phyloP scores from a whole-genome alignment of 148 eudicot species.

The Nepenthes mirabilis region DNA sequence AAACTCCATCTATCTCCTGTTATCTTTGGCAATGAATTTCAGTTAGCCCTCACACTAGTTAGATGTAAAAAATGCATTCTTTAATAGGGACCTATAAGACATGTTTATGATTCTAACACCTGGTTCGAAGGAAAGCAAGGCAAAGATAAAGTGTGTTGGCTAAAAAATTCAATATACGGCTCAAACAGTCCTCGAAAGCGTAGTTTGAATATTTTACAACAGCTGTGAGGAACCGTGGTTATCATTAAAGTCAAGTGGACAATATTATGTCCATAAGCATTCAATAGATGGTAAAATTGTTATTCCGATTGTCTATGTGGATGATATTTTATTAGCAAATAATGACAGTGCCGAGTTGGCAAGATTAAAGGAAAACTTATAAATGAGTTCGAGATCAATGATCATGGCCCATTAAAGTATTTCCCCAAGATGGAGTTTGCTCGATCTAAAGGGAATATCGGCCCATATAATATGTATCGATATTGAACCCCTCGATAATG shows the following conservation, averaged over 20 bases:
- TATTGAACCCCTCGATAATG: no score
- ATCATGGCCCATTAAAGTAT: background rate
- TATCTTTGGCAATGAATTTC: background rate
- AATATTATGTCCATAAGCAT: constrained; percentile 3
- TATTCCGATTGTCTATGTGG: constrained; percentile 6
- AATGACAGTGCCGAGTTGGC: background rate
- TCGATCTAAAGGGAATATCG: background rate
- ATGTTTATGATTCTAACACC: constrained; percentile 3
- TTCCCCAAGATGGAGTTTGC: background rate
- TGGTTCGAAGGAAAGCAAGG: background rate
- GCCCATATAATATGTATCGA: background rate
- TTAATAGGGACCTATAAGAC: constrained; percentile 7
- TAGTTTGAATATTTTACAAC: background rate
- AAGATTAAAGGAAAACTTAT: background rate
- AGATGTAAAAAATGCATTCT: background rate
- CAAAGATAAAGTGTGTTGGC: background rate
- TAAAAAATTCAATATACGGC: constrained; percentile 2
- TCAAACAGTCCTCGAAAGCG: constrained; percentile 1
- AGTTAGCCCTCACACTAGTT: background rate
- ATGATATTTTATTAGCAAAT: constrained; percentile 6
- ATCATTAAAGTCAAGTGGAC: constrained; percentile 1
- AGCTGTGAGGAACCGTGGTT: background rate
- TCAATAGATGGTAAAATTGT: background rate
- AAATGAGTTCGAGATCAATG: background rate
- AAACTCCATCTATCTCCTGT: background rate